Evolutionary conservation across 805 yeast genomes (phyloP), one percentile per base, ranked within the genome.

Genomic region (Ogataea zsoltii): DNA sequence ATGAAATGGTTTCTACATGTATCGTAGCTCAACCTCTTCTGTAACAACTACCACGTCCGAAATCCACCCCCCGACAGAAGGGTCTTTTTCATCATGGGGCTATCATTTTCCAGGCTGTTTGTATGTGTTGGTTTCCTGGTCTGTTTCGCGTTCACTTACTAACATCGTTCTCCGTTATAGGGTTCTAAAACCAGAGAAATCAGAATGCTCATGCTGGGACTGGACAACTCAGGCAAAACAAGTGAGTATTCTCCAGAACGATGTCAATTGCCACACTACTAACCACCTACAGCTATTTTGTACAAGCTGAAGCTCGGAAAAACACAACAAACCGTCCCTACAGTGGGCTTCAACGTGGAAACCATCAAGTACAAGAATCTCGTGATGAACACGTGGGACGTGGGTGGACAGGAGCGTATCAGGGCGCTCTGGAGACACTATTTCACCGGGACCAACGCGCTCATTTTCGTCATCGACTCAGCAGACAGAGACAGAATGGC

Each of bases 401-500:
- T 94, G 50, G 97, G 97, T 69, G 97, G 97, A 63, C 97, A 89
- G 71, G 95, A 87, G 60, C 75, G 95, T 66, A 79, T 90, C 56
- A 80, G 97, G 62, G 96, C 95, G 0, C 74, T 91, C 47, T 91
- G 98, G 97, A 82, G 97, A 67, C 97, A 91, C 63, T 91, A 91
- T 69, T 89, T 86, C 68, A 87, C 96, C 11, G 96, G 96, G 31
- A 88, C 97, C 4, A 86, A 89, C 62, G 96, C 96, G 9, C 75
- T 91, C 47, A 88, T 91, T 44, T 91, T 88, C 65, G 97, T 91
- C 44, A 85, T 91, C 49, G 98, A 91, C 67, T 78, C 89, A 5
- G 80, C 86, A 7, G 96, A 90, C 66, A 62, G 69, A 36, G 77
- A 74, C 26, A 75, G 97, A 59, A 69, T 91, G 55, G 82, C 80